Base-by-base conservation (phyloP, 2,329 filamentous ascomycete genomes). In the Ceratocystiopsis sp. region DNA sequence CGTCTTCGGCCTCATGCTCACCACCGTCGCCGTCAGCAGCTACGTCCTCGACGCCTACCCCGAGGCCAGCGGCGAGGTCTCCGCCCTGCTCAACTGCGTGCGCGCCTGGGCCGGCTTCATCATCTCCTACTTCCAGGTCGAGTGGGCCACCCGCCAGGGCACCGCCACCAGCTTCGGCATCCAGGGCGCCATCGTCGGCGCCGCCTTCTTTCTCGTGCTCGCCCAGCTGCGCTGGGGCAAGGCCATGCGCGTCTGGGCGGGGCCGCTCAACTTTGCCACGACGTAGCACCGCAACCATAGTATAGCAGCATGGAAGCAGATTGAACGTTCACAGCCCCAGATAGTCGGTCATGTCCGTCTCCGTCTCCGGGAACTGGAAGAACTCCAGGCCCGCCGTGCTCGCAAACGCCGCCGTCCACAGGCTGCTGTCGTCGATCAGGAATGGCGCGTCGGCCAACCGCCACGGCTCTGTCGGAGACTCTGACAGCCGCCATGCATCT, bases 31-130 rank as follows among this genome's bases (percentile, higher is more conserved):
- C 1, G 55, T 72, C 25, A 67, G 62, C 45, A 64, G 66, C 9
- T 75, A 73, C 51, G 60, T 62, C 25, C 63, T 74, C 9, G 69
- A 74, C 54, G 61, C 59, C 48, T 75, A 73, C 53, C 70, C 70
- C 0, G 64, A 72, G 52, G 68, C 65, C 2, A 64, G 62, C n/a
- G 69, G 68, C 4, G 69, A 72, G 50, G 68, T 71, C 3, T 63
- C 63, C 8, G 63, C 66, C 0, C 70, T 66, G 65, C 54, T 73
- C 40, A 71, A 71, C 53, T 61, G 67, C 42, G 61, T 60, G 2
- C 56, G 69, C 2, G 67, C 66, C 0, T 50, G 63, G 9, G 3
- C 46, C 17, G 69, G 69, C 1, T 73, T 73, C 48, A 61, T 67
- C 42, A 59, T 69, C 16, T 63, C 58, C 19, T 73, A 72, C 49